phyloP scores from a whole-genome alignment of 495 filamentous ascomycete species.

The Penicillium parvum region DNA sequence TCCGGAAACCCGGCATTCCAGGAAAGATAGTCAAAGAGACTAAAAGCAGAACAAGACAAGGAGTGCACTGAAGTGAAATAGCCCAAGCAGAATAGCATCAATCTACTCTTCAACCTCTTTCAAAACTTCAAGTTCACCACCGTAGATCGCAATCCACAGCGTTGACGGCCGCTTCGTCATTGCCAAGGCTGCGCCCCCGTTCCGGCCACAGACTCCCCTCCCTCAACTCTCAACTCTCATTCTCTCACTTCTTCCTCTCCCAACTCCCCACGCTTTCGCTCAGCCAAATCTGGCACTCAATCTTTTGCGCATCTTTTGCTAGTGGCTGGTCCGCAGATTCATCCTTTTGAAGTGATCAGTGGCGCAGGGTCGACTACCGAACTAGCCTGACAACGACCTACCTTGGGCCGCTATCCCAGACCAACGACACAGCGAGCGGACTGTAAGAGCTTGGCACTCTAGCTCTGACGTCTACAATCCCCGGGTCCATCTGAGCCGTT shows the following conservation, averaged over 20 bases:
- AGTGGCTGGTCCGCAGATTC: conserved; percentile 7
- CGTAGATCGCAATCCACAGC: neutral
- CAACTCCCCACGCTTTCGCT: conserved; percentile 1
- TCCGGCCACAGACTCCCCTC: conserved; percentile 30
- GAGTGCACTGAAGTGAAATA: no score
- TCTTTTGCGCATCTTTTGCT: conserved; percentile 1
- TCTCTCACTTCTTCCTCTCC: conserved; percentile 1
- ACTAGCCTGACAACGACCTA: conserved; percentile 8
- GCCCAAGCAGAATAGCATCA: no score
- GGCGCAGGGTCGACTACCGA: conserved; percentile 4
- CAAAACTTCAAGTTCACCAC: neutral
- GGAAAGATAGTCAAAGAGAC: no score
- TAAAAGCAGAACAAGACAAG: no score
- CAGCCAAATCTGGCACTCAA: neutral
- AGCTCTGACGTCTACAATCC: conserved; percentile 8
- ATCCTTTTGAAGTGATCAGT: neutral
- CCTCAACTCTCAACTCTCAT: conserved; percentile 10
- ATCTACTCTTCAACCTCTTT: neutral
- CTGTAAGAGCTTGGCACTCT: conserved; percentile 24
- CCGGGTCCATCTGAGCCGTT: conserved; percentile 11
- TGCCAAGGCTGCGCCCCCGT: conserved; percentile 28
- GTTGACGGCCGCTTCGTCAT: conserved; percentile 24
- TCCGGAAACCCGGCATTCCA: no score
- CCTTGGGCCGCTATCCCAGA: conserved; percentile 21
- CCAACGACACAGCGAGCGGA: conserved; percentile 14